These are phyloP conservation scores for Citrus mangshanensis DNA, from an alignment of 345 rosid genomes.

Conservation along the genomic window DNA sequence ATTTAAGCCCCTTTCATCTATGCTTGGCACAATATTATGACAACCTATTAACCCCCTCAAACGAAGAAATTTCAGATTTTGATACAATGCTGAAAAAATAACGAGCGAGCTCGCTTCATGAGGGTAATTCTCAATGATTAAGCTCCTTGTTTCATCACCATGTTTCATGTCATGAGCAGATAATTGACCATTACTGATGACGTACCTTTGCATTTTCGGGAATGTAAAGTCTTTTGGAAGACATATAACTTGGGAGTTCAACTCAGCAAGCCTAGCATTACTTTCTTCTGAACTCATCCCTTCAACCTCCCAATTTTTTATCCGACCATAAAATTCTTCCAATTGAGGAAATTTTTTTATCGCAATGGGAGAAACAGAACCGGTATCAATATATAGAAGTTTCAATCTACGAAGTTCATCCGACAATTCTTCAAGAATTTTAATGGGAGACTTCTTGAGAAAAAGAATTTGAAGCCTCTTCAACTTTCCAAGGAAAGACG, in stretches of 20 bases:
- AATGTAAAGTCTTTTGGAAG: not conserved
- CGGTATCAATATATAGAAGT: not conserved
- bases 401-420: not conserved
- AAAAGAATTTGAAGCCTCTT: not conserved
- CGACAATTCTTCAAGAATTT: not conserved
- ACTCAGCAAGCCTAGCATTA: not conserved
- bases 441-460: not conserved
- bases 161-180: too few relatives aligned
- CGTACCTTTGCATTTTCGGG: not conserved
- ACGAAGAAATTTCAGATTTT: too few relatives aligned
- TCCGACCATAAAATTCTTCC: not conserved
- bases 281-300: not conserved
- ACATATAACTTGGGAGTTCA: not conserved
- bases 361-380: not conserved
- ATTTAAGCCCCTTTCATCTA: too few relatives aligned
- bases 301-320: not conserved
- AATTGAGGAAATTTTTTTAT: not conserved
- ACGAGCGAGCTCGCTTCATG: too few relatives aligned
- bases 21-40: too few relatives aligned
- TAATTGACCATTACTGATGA: too few relatives aligned
- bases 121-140: too few relatives aligned
- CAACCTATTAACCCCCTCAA: too few relatives aligned
- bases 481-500: too few relatives aligned
- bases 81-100: too few relatives aligned
- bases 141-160: rapidly evolving